Evolutionary conservation across 345 rosid genomes (phyloP).

Genomic region (Toxicodendron radicans): DNA sequence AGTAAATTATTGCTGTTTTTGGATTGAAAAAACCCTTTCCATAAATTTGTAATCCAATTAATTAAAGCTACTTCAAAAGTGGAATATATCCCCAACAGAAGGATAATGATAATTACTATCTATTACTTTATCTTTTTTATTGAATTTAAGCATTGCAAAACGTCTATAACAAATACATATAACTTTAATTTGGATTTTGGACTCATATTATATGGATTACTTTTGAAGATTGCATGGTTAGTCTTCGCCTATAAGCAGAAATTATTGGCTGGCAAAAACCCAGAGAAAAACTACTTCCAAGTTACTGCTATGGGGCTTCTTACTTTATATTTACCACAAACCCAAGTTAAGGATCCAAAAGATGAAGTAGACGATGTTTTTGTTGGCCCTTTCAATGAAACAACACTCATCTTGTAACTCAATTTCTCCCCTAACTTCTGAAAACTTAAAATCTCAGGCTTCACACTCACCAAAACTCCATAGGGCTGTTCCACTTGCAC

Average conservation of each 20-base stretch:
- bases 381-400: conserved; percentile 6
- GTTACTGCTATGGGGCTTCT: conserved; percentile 69
- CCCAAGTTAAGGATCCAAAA: conserved; percentile 66
- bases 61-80: no score
- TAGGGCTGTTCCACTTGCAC: conserved; percentile 41
- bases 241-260: not conserved
- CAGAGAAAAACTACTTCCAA: conserved; percentile 33
- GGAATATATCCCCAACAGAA: no score
- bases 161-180: not conserved
- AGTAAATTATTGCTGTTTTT: no score
- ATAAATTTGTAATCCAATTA: no score
- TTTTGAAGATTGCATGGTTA: not conserved
- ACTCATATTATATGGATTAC: not conserved
- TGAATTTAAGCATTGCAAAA: not conserved
- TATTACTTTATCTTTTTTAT: no score
- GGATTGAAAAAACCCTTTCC: no score
- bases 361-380: conserved; percentile 21
- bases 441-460: conserved; percentile 42
- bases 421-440: conserved; percentile 40
- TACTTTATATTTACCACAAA: conserved; percentile 47
- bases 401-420: conserved; percentile 58
- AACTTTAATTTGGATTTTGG: not conserved
- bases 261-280: not conserved
- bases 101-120: no score
- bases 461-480: conserved; percentile 36